Evolutionary conservation across 108 stramenopile genomes (phyloP), one percentile per base, ranked within the genome.

Genomic region (Nitzschia sp.): DNA sequence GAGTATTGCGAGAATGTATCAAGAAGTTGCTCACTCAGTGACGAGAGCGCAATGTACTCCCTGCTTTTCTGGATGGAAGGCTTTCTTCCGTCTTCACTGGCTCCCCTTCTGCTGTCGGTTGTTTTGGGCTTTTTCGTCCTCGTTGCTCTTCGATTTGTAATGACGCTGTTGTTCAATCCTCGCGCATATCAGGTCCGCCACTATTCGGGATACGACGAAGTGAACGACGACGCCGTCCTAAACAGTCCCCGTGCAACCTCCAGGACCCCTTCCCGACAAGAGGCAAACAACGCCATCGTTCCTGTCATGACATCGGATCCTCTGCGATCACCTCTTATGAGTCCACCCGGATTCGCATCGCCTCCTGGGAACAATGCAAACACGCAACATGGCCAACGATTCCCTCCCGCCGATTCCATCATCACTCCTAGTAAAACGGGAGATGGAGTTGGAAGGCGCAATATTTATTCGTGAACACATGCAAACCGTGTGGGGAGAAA

Each of bases 351-450:
- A 17, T 69, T 69, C 58, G 72, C 51, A 9, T 75, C 73, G 41
- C 73, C 64, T 7, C 41, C 73, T 2, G 22, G 40, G 14, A 63
- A 41, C 57, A 38, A 10, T 46, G 51, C 38, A 53, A 55, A 39
- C 26, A 57, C 57, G 12, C 51, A 12, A n/a, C 50, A 37, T 42
- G 42, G 24, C 53, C 41, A 54, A 55, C 66, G 10, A 46, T 54
- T 17, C n/a, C 46, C 14, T 48, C 17, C 14, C 6, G 46, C 14
- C n/a, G 46, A 48, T 41, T 34, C 57, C 0, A 51, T 74, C 52
- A 83, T 83, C 53, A 60, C 70, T 10, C 82, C 82, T 3, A 78
- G 76, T 48, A 67, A 63, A 41, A 57, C 59, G 12, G 77, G 82
- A 14, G 82, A 78, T 48, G 79, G 79, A 26, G 73, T 57, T 46